These are phyloP conservation scores for Suhomyces taliae DNA, from an alignment of 1,139 yeast species.

Conservation along the genomic window DNA sequence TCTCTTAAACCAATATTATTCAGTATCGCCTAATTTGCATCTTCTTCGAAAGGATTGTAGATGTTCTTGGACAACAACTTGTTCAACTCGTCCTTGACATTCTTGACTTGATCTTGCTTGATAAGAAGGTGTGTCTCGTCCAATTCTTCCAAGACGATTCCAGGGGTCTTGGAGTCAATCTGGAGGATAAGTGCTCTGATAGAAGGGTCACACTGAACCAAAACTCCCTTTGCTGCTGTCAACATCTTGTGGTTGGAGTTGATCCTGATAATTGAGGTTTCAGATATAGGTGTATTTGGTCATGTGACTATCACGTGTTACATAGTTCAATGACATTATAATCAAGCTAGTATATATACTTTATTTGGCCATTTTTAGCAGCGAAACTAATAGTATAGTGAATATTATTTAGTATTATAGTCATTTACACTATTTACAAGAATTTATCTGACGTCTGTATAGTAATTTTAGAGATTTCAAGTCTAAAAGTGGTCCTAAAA, in stretches of 20 bases:
- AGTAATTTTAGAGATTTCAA: no score
- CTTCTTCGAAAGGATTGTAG: conserved; percentile 81
- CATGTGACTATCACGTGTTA: background rate
- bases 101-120: conserved; percentile 71
- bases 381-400: no score
- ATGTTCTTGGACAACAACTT: conserved; percentile 75
- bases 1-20: no score
- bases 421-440: no score
- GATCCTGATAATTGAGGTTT: background rate
- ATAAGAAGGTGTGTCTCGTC: conserved; percentile 89
- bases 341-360: no score
- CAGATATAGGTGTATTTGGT: background rate
- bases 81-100: conserved; percentile 75
- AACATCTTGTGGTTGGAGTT: conserved; percentile 28
- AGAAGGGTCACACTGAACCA: conserved; percentile 79
- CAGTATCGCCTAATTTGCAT: conserved; percentile 14
- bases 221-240: conserved; percentile 47
- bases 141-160: conserved; percentile 71
- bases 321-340: background rate
- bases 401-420: no score
- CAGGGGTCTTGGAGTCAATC: conserved; percentile 71
- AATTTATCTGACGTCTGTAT: no score
- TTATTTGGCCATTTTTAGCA: no score
- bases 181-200: conserved; percentile 81
- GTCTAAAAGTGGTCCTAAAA: no score